phyloP scores from a whole-genome alignment of 208 protist genomes.

The Wallacemonas sp. region DNA sequence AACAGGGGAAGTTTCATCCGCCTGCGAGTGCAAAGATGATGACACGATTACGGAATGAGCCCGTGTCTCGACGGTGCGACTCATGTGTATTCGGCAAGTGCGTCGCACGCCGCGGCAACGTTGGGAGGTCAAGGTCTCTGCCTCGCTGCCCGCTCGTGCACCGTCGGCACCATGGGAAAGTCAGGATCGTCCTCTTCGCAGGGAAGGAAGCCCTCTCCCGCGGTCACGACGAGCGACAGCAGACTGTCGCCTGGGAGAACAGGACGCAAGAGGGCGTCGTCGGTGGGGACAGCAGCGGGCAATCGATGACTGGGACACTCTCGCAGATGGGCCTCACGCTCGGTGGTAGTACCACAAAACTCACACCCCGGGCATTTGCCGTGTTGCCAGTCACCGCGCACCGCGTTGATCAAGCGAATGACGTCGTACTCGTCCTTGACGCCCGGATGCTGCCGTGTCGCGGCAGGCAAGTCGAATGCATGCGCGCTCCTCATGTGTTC shows the following conservation, averaged over 20 bases:
- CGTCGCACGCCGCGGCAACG: background rate
- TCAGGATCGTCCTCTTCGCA: slow-evolving; percentile 52
- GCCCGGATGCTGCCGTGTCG: slow-evolving; percentile 33
- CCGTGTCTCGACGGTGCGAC: too few relatives aligned
- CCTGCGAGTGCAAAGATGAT: too few relatives aligned
- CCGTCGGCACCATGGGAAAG: slow-evolving; percentile 80
- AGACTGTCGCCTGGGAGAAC: slow-evolving; percentile 64
- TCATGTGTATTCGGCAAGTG: too few relatives aligned
- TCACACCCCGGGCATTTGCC: background rate
- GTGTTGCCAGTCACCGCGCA: slow-evolving; percentile 30
- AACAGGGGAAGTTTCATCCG: too few relatives aligned
- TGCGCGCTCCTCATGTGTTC: slow-evolving; percentile 54
- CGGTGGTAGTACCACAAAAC: background rate
- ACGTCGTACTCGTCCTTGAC: slow-evolving; percentile 73
- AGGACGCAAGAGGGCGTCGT: slow-evolving; percentile 57
- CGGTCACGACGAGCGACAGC: slow-evolving; percentile 64
- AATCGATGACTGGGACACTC: slow-evolving; percentile 39
- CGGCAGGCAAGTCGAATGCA: slow-evolving; percentile 46
- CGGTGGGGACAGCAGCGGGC: slow-evolving; percentile 28
- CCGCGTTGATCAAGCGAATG: slow-evolving; percentile 73
- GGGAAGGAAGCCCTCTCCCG: slow-evolving; percentile 40
- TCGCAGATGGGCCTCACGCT: slow-evolving; percentile 47
- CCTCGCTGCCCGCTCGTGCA: slow-evolving; percentile 15
- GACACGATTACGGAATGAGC: too few relatives aligned
- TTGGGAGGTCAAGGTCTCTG: background rate